phyloP scores from a whole-genome alignment of 179 eudicot species.

The Patellifolia procumbens region DNA sequence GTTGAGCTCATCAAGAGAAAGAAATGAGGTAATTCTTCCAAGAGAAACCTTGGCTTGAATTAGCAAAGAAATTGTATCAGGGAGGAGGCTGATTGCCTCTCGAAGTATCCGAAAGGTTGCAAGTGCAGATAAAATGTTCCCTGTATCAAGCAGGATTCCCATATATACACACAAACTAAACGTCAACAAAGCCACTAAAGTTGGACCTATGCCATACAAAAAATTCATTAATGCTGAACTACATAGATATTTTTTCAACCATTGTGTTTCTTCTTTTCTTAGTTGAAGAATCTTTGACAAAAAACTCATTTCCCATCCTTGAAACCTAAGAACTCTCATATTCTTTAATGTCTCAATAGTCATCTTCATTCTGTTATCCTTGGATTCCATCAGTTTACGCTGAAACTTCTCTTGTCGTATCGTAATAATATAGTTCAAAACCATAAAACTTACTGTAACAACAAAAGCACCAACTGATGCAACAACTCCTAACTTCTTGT shows the following conservation, averaged over 20 bases:
- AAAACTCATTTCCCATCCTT: constrained; percentile 38
- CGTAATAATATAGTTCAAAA: constrained; percentile 42
- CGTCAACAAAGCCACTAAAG: constrained; percentile 29
- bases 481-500: constrained; percentile 50
- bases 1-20: no score
- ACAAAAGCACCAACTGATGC: constrained; percentile 31
- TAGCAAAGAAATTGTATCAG: constrained; percentile 11
- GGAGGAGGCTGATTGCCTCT: constrained; percentile 7
- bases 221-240: background rate
- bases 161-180: constrained; percentile 29
- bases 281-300: constrained; percentile 21
- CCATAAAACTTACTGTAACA: constrained; percentile 28
- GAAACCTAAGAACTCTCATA: constrained; percentile 34
- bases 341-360: constrained; percentile 33
- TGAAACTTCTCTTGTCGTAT: constrained; percentile 26
- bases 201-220: constrained; percentile 22
- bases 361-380: constrained; percentile 34
- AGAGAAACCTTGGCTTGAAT: background rate
- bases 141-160: constrained; percentile 25
- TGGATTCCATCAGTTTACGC: constrained; percentile 29
- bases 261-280: constrained; percentile 17
- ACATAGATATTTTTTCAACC: constrained; percentile 23
- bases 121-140: constrained; percentile 22
- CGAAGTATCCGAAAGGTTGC: constrained; percentile 29
- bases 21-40: no score